A percentile compares a stretch with the other conserved stretches of the same genome.
Evolutionary conservation across 768 basidiomycete genomes (phyloP).

Genomic region (Pulveroboletus sp.): DNA sequence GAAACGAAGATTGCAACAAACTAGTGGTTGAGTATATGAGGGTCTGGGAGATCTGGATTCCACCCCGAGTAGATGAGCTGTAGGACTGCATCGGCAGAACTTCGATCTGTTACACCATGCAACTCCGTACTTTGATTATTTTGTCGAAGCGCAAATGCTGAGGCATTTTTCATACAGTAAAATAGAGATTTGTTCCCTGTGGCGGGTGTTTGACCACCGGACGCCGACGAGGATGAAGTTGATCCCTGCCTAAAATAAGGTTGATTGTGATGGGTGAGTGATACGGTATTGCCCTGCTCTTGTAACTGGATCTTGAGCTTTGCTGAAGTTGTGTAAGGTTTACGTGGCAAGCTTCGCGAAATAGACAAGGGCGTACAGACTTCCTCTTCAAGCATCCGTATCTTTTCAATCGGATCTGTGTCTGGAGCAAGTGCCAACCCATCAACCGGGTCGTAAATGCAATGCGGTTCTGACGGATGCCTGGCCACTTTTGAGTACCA

Average conservation of each 20-base stretch:
- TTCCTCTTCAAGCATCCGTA: slow-evolving; percentile 71
- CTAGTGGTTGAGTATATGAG: slow-evolving; percentile 69
- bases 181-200: slow-evolving; percentile 5
- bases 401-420: slow-evolving; percentile 74
- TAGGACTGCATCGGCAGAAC: slow-evolving; percentile 50
- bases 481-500: slow-evolving; percentile 33
- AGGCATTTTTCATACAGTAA: slow-evolving; percentile 1
- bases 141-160: slow-evolving; percentile 30
- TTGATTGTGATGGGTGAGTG: slow-evolving; percentile 20
- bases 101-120: slow-evolving; percentile 33
- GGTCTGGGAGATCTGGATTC: slow-evolving; percentile 83
- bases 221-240: slow-evolving; percentile 18
- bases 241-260: slow-evolving; percentile 18
- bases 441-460: slow-evolving; percentile 83
- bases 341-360: slow-evolving; percentile 1
- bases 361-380: slow-evolving; percentile 46
- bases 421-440: slow-evolving; percentile 73
- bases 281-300: slow-evolving; percentile 41
- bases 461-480: slow-evolving; percentile 82
- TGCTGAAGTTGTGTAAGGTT: slow-evolving; percentile 36
- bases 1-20: slow-evolving; percentile 35
- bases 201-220: slow-evolving; percentile 10
- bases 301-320: slow-evolving; percentile 59
- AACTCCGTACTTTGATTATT: slow-evolving; percentile 51
- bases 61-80: slow-evolving; percentile 73